Evolutionary conservation across 2,329 filamentous ascomycete species (phyloP), one percentile per base, ranked within the genome.

Genomic region (Zarea fungicola): DNA sequence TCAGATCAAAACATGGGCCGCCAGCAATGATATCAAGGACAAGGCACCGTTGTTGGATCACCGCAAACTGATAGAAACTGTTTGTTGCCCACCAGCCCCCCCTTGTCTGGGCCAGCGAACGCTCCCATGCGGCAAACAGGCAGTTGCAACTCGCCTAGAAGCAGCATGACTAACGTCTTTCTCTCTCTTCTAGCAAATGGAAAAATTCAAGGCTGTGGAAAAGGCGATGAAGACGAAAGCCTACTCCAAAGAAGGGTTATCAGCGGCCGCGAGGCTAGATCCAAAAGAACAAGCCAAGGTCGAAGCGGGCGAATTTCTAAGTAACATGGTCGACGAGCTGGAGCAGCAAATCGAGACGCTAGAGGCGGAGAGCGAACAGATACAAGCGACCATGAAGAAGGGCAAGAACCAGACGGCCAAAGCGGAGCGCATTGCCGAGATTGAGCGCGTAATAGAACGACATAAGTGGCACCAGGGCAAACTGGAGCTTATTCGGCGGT

Each of bases 151-250:
- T n/a, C n/a, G n/a, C 37, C 11, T 9, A 13, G 11, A 18, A 14
- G 8, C 35, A 22, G 6, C 6, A 39, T 29, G 46, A 51, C 51
- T 54, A 47, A 58, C 58, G 13, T 16, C 28, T 32, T 35, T 19
- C 16, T 54, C 55, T 50, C 35, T 60, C n/a, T n/a, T n/a, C 67
- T 72, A 93, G 89, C 85, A 92, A 87, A 99, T 99, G 93, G 93
- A 99, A 73, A 90, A 89, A 62, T 99, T 99, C 81, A 99, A 99
- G 75, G 92, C 91, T n/a, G 93, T 99, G 46, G 93, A 99, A 71
- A 99, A 99, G 76, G 93, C 96, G 63, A 97, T 99, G 93, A 99
- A 99, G 77, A 99, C 93, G 50, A 99, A 99, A 70, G 93, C 93
- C 53, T 99, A 96, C 72, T 97, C 93, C 54, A 97, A 99, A 76